Evolutionary conservation across 164 flowering plant species (phyloP).

Genomic region (Buxus sempervirens): DNA sequence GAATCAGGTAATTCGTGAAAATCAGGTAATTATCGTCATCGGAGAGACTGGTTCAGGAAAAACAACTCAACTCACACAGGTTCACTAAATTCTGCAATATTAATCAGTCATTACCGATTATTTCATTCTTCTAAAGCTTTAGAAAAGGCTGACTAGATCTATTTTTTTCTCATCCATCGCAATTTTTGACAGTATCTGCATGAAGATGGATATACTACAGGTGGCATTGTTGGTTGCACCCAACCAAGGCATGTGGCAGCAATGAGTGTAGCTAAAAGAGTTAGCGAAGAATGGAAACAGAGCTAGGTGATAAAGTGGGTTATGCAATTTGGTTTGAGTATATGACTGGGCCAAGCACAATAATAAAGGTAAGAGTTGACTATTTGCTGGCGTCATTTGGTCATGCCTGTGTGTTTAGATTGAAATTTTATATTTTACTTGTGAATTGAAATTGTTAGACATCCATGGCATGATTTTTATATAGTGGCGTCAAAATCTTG

Average conservation of each 20-base stretch:
- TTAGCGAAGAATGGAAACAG: constrained; percentile 98
- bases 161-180: constrained; percentile 10
- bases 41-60: constrained; percentile 99
- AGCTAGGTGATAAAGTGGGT: constrained; percentile 87
- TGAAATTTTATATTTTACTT: not conserved
- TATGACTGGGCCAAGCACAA: constrained; percentile 81
- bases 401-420: not conserved
- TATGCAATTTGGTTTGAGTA: constrained; percentile 98
- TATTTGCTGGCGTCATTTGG: not conserved
- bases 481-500: too few relatives aligned
- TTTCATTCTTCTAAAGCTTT: not conserved
- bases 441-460: not conserved
- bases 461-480: too few relatives aligned
- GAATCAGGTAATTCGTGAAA: constrained; percentile 81
- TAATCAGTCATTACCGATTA: not conserved
- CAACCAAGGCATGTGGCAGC: constrained; percentile 99
- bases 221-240: constrained; percentile 89
- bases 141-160: not conserved
- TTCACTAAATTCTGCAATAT: constrained; percentile 13
- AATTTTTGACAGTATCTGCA: constrained; percentile 67
- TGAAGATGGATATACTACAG: constrained; percentile 86
- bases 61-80: constrained; percentile 98
- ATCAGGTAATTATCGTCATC: constrained; percentile 90
- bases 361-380: constrained; percentile 63
- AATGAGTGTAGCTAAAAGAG: constrained; percentile 99